Evolutionary conservation across 495 filamentous ascomycete genomes (phyloP).

Genomic region (Daldinia loculata): DNA sequence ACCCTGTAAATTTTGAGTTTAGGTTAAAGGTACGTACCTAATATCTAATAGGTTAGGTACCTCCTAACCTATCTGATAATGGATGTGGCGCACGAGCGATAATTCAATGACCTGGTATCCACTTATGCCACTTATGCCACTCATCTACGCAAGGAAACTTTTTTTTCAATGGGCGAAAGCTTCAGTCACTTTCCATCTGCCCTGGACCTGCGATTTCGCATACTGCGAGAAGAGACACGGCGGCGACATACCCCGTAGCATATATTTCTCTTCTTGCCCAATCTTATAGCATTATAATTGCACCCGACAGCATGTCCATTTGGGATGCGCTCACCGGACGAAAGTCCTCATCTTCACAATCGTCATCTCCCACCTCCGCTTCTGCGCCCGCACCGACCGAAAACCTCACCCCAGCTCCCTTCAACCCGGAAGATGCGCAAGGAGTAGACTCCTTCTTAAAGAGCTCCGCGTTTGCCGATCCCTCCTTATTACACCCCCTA

Average conservation of each 20-base stretch:
- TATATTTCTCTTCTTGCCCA: slow-evolving; percentile 9
- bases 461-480: slow-evolving; percentile 76
- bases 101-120: not conserved
- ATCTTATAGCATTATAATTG: slow-evolving; percentile 1
- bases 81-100: slow-evolving; percentile 19
- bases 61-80: not conserved
- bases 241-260: slow-evolving; percentile 7
- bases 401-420: slow-evolving; percentile 65
- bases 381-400: slow-evolving; percentile 51
- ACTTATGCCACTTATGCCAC: slow-evolving; percentile 11
- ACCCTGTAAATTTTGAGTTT: slow-evolving; percentile 1
- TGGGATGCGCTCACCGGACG: slow-evolving; percentile 90
- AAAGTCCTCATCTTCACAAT: slow-evolving; percentile 65
- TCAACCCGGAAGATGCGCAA: slow-evolving; percentile 73
- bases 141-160: slow-evolving; percentile 24
- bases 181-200: slow-evolving; percentile 16
- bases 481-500: slow-evolving; percentile 88
- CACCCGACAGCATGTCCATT: slow-evolving; percentile 67
- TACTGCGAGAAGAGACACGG: slow-evolving; percentile 16
- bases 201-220: slow-evolving; percentile 27
- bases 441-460: slow-evolving; percentile 85
- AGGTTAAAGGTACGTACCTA: slow-evolving; percentile 10
- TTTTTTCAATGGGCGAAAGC: slow-evolving; percentile 23
- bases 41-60: not conserved
- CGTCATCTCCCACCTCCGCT: slow-evolving; percentile 44